Evolutionary conservation across 257 asterid species (phyloP), one percentile per base, ranked within the genome.

Genomic region (Primulina eburnea): DNA sequence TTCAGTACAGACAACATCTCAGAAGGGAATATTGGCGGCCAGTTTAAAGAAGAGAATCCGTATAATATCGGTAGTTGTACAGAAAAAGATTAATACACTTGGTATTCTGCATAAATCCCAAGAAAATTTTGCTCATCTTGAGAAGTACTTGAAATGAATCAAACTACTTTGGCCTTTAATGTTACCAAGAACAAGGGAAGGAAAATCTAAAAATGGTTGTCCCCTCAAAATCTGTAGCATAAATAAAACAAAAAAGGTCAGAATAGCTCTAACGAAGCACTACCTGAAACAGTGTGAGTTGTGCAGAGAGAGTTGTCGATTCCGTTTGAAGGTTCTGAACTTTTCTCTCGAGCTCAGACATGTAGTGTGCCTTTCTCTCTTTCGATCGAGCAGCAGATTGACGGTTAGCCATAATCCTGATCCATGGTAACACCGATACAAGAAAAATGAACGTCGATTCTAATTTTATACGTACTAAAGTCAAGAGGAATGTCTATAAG

Each of bases 341-440:
- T 84, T 93, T 93, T 71, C 98, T 87, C 82, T 93, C 98, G 32
- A 91, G 91, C 69, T 89, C 97, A 65, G 96, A 85, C 17, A 91
- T 87, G 67, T 91, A 91, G 7, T 88, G 88, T 1, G 96, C 87
- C 72, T 91, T 91, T 66, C 97, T 86, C 78, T 91, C 97, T 76
- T 91, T 91, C 18, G 97, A 89, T 65, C 97, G 92, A 69, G 97
- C 92, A 71, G 97, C 97, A 74, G 96, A 91, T 70, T 93, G 98
- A 7, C 97, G 86, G 76, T 93, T 93, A 5, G 98, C 98, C 83
- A 93, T 83, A 71, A 90, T 93, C 85, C 98, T 93, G 84, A 20
- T 17, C 21, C 57, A 50, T 50, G 2, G 20, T 50, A 16, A 16
- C 8, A 17, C 57, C 57, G 20, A 17, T 50, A 50, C 57, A 50